These are phyloP conservation scores for Lachnellula hyalina DNA, from an alignment of 2,329 filamentous ascomycete species.

Conservation along the genomic window DNA sequence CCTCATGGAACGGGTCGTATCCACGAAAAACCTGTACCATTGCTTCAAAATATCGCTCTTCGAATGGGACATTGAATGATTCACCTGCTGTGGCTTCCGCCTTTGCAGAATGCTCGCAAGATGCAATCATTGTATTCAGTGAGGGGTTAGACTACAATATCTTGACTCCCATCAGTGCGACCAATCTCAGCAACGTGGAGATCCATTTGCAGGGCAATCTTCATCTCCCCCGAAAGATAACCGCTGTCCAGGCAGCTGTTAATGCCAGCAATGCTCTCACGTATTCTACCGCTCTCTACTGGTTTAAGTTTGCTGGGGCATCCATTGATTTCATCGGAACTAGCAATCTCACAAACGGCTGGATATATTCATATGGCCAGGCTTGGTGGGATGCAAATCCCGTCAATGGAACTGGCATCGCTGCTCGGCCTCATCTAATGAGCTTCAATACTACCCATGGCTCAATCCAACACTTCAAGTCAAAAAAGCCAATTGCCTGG, in stretches of 20 bases:
- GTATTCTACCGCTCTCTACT: slow-evolving; percentile 29
- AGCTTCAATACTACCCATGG: slow-evolving; percentile 34
- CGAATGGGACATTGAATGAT: slow-evolving; percentile 36
- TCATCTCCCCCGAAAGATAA: slow-evolving; percentile 38
- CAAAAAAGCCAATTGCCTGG: slow-evolving; percentile 40
- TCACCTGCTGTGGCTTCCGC: slow-evolving; percentile 35
- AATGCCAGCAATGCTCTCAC: slow-evolving; percentile 28
- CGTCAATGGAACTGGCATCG: slow-evolving; percentile 34
- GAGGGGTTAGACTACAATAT: slow-evolving; percentile 39
- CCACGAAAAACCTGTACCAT: slow-evolving; percentile 6
- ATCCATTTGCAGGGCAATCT: slow-evolving; percentile 40
- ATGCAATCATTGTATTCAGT: slow-evolving; percentile 35
- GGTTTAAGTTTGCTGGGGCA: slow-evolving; percentile 35
- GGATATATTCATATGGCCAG: slow-evolving; percentile 42
- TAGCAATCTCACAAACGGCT: slow-evolving; percentile 34
- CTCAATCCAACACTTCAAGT: slow-evolving; percentile 36
- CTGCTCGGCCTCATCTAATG: slow-evolving; percentile 37
- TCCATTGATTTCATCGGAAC: slow-evolving; percentile 33
- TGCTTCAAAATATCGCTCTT: slow-evolving; percentile 21
- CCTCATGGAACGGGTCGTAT: not conserved
- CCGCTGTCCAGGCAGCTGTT: slow-evolving; percentile 34
- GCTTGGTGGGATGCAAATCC: slow-evolving; percentile 42
- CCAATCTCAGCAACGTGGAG: slow-evolving; percentile 37
- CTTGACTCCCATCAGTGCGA: slow-evolving; percentile 35
- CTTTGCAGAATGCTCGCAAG: slow-evolving; percentile 33